Percentiles rank a stretch among this genome's conserved stretches.
phyloP scores from a whole-genome alignment of 495 filamentous ascomycete genomes.

The Aspergillus saccharolyticus region DNA sequence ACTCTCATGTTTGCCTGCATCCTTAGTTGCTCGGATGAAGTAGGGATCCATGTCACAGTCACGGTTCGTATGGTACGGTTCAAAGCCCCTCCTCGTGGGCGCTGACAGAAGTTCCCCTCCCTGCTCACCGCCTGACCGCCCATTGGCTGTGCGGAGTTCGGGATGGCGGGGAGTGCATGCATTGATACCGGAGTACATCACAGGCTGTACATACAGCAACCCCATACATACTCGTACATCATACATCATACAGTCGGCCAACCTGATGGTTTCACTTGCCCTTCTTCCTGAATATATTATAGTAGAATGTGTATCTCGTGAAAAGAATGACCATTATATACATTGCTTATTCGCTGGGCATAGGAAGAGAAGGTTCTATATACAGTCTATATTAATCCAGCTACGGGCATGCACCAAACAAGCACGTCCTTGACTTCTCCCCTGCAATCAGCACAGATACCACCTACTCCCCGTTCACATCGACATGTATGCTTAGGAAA shows the following conservation, averaged over 20 bases:
- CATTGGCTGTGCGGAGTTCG: not conserved
- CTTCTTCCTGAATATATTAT: too few species aligned
- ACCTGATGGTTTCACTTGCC: not conserved
- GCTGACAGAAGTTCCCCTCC: not conserved
- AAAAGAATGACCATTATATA: too few species aligned
- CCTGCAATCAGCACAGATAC: too few species aligned
- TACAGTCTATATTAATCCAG: not conserved
- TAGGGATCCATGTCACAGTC: not conserved
- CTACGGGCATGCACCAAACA: too few species aligned
- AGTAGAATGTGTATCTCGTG: too few species aligned
- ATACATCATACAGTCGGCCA: not conserved
- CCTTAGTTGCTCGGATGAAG: too few species aligned
- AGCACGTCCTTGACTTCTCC: too few species aligned
- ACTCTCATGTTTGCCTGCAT: too few species aligned
- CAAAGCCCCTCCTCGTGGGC: not conserved
- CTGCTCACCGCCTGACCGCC: not conserved
- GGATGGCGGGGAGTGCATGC: not conserved
- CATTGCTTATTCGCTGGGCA: conserved; percentile 1
- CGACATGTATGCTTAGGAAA: not conserved
- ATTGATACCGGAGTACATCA: too few species aligned
- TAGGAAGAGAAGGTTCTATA: not conserved
- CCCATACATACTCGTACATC: not conserved
- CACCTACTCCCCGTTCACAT: not conserved
- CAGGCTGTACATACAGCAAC: too few species aligned
- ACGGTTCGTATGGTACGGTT: not conserved